A percentile compares a stretch with the other conserved stretches of the same genome.
Evolutionary conservation across 441 rosid species (phyloP).

Genomic region (Daphne laureola): DNA sequence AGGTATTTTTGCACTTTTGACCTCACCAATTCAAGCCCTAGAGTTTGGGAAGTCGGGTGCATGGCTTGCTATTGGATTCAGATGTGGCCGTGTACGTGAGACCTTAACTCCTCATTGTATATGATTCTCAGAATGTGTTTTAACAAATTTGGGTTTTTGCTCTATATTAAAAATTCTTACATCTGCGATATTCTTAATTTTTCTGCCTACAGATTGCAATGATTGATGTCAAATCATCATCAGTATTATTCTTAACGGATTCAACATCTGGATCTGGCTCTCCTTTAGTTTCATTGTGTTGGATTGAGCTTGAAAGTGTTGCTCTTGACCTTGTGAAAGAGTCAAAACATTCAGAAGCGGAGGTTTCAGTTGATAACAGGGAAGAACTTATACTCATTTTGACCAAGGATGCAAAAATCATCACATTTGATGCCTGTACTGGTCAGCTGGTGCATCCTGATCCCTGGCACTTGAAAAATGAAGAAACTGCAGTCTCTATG

Average conservation of each 20-base stretch:
- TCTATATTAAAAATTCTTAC: constrained; percentile 6
- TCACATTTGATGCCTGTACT: constrained; percentile 27
- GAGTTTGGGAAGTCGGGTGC: constrained; percentile 36
- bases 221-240: constrained; percentile 42
- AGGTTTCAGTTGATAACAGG: constrained; percentile 20
- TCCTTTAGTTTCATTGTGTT: constrained; percentile 41
- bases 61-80: constrained; percentile 56
- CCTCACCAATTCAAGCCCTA: constrained; percentile 44
- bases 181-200: constrained; percentile 15
- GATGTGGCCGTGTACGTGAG: constrained; percentile 47
- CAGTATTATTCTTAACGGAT: constrained; percentile 43
- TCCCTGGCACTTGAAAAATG: constrained; percentile 41
- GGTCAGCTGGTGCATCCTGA: constrained; percentile 32
- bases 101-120: constrained; percentile 5
- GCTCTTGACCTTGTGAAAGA: constrained; percentile 19
- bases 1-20: constrained; percentile 43
- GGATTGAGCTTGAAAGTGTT: constrained; percentile 29
- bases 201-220: constrained; percentile 46
- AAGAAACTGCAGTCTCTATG: constrained; percentile 48
- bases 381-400: constrained; percentile 37
- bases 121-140: constrained; percentile 6
- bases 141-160: constrained; percentile 10
- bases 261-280: constrained; percentile 26
- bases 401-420: constrained; percentile 43
- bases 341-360: constrained; percentile 28